Evolutionary conservation across 2,329 filamentous ascomycete species (phyloP).

Genomic region (Albifimbria verrucaria): DNA sequence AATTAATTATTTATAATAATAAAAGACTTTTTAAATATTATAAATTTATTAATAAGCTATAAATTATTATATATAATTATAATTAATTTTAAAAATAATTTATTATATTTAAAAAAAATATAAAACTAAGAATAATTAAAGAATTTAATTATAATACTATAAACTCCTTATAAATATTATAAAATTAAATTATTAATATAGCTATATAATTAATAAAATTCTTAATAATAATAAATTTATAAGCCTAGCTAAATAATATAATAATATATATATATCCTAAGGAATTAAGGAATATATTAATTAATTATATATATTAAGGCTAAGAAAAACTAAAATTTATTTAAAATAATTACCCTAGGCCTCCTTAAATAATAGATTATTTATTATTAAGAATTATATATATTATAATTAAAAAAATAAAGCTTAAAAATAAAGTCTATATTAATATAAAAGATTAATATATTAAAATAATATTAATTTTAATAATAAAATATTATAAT

Average conservation of each 20-base stretch:
- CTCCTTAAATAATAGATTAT: too few species aligned
- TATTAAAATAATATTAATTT: background rate
- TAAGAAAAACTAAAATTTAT: background rate
- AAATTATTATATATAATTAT: background rate
- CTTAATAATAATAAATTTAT: background rate
- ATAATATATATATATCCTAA: too few species aligned
- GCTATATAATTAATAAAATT: background rate
- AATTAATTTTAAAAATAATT: background rate
- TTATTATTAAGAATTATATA: background rate
- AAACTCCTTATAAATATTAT: background rate
- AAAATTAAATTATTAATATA: background rate
- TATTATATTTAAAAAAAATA: background rate
- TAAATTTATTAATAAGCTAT: background rate
- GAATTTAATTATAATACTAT: constrained; percentile 4
- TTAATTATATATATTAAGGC: background rate
- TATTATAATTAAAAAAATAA: constrained; percentile 3
- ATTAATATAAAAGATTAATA: background rate
- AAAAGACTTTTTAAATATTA: background rate
- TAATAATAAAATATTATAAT: background rate
- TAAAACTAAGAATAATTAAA: background rate
- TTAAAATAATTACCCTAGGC: too few species aligned
- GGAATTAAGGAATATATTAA: background rate
- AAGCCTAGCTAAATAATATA: background rate
- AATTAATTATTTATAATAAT: background rate
- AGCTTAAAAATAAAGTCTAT: constrained; percentile 1